Evolutionary conservation across 805 yeast genomes (phyloP).

Genomic region (Ogataea methanolica): DNA sequence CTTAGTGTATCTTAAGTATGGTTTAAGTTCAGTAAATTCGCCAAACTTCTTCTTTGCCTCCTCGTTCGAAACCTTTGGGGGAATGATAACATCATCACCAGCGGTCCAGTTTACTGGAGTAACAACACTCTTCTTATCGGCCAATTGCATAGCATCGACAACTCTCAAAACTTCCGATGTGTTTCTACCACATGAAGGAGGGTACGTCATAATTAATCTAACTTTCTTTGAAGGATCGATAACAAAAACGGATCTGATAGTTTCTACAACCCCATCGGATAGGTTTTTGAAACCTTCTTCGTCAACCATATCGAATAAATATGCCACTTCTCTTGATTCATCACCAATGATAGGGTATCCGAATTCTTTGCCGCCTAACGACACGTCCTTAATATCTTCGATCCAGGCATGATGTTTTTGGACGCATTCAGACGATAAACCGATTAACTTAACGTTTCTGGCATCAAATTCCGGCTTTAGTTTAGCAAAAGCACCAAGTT

Average conservation of each 20-base stretch:
- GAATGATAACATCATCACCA: slow-evolving; percentile 90
- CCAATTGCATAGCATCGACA: slow-evolving; percentile 79
- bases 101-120: slow-evolving; percentile 90
- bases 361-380: slow-evolving; percentile 63
- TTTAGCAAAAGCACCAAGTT: slow-evolving; percentile 88
- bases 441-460: slow-evolving; percentile 84
- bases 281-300: slow-evolving; percentile 77
- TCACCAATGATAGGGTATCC: slow-evolving; percentile 91
- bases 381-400: slow-evolving; percentile 83
- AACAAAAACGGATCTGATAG: slow-evolving; percentile 88
- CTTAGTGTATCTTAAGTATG: slow-evolving; percentile 76
- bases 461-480: slow-evolving; percentile 83
- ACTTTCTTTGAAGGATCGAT: slow-evolving; percentile 89
- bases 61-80: slow-evolving; percentile 77
- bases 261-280: slow-evolving; percentile 68
- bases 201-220: slow-evolving; percentile 82
- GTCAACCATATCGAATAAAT: slow-evolving; percentile 81
- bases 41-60: slow-evolving; percentile 82
- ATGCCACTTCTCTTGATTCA: slow-evolving; percentile 77
- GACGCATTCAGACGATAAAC: slow-evolving; percentile 80
- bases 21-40: slow-evolving; percentile 79
- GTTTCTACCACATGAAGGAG: slow-evolving; percentile 94
- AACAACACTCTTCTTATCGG: slow-evolving; percentile 78
- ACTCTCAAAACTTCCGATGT: slow-evolving; percentile 89
- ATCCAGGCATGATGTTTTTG: slow-evolving; percentile 83